phyloP scores from a whole-genome alignment of 2,329 filamentous ascomycete genomes.

The Macrophomina pseudophaseolina region DNA sequence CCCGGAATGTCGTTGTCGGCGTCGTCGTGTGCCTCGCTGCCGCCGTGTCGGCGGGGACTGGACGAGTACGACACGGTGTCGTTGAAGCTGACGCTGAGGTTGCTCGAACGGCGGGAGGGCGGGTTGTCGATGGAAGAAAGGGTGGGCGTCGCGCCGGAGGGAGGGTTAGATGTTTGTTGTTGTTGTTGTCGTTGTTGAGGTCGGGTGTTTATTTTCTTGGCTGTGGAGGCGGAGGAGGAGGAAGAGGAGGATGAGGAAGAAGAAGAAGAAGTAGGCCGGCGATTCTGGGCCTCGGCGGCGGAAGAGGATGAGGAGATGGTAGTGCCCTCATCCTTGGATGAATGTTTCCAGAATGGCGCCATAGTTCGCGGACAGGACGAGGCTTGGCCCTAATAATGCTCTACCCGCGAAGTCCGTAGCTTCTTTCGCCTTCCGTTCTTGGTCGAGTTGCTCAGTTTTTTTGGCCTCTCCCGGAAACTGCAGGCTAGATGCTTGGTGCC shows the following conservation, averaged over 20 bases:
- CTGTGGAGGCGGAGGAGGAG: slow-evolving; percentile 3
- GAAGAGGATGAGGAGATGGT: background rate
- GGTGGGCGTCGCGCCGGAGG: background rate
- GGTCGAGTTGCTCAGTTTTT: background rate
- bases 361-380: background rate
- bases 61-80: slow-evolving; percentile 11
- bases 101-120: slow-evolving; percentile 5
- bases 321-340: slow-evolving; percentile 13
- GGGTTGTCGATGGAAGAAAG: background rate
- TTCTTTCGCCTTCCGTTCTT: background rate
- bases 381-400: background rate
- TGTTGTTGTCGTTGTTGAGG: background rate
- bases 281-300: background rate
- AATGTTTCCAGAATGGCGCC: slow-evolving; percentile 17
- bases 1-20: background rate
- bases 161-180: background rate
- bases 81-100: slow-evolving; percentile 19
- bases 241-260: slow-evolving; percentile 8
- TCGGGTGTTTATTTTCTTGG: background rate
- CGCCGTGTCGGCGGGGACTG: background rate
- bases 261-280: background rate
- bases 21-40: background rate
- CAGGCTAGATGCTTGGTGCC: background rate
- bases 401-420: background rate
- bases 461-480: background rate